A percentile compares a stretch with the other conserved stretches of the same genome.
phyloP scores from a whole-genome alignment of 129 eudicot species.

The sunflower (Helianthus annuus) region HanXRQr2.0-SUNRISE NC_035441.2:156436511-156437010 shows the following conservation, averaged over 20 bases:
- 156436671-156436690: slow-evolving; percentile 38
- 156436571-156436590: slow-evolving; percentile 44
- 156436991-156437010: slow-evolving; percentile 58
- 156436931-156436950: slow-evolving; percentile 52
- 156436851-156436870: slow-evolving; percentile 64
- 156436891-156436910: slow-evolving; percentile 55
- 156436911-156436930: slow-evolving; percentile 49
- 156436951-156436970: slow-evolving; percentile 43
- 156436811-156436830: slow-evolving; percentile 53
- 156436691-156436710: slow-evolving; percentile 70
- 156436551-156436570: slow-evolving; percentile 61
- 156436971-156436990: slow-evolving; percentile 80
- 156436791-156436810: slow-evolving; percentile 53
- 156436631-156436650: slow-evolving; percentile 65
- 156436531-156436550: slow-evolving; percentile 57
- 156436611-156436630: slow-evolving; percentile 44
- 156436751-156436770: slow-evolving; percentile 25
- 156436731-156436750: slow-evolving; percentile 37
- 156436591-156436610: slow-evolving; percentile 41
- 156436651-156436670: slow-evolving; percentile 55
- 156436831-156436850: slow-evolving; percentile 34
- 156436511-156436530: slow-evolving; percentile 31
- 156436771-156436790: slow-evolving; percentile 44
- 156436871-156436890: slow-evolving; percentile 43
- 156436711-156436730: slow-evolving; percentile 67